phyloP scores from a whole-genome alignment of 1,284 basidiomycete species.

The Xanthoconium separans region DNA sequence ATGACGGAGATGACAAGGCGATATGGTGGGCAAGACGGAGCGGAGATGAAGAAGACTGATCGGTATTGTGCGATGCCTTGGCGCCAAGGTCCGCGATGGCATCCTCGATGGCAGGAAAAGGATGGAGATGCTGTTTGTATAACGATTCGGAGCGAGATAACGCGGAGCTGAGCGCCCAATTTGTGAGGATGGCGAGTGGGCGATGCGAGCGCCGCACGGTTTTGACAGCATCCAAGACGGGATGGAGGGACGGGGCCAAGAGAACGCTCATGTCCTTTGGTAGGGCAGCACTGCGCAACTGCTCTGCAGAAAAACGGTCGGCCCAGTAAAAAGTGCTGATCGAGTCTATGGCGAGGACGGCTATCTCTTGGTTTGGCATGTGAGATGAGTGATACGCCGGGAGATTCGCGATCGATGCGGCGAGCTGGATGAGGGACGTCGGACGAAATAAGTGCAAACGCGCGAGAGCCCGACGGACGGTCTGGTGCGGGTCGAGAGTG shows the following conservation, averaged over 20 bases:
- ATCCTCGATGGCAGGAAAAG: constrained; percentile 37
- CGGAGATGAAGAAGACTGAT: constrained; percentile 18
- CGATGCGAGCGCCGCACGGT: constrained; percentile 49
- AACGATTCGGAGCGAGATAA: constrained; percentile 31
- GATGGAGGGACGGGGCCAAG: constrained; percentile 30
- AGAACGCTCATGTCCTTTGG: constrained; percentile 14
- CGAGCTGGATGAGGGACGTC: constrained; percentile 63
- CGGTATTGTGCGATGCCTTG: constrained; percentile 10
- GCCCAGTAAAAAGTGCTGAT: constrained; percentile 75
- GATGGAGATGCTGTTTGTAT: constrained; percentile 54
- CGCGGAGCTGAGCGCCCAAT: constrained; percentile 56
- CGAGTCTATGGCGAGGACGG: constrained; percentile 69
- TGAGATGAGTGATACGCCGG: constrained; percentile 50
- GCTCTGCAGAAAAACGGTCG: constrained; percentile 66
- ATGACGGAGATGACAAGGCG: constrained; percentile 34
- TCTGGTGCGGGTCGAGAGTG: constrained; percentile 23
- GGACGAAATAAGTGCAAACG: constrained; percentile 68
- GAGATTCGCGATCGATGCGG: constrained; percentile 60
- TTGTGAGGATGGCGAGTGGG: constrained; percentile 58
- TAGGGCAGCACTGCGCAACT: constrained; percentile 35
- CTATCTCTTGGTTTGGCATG: constrained; percentile 53
- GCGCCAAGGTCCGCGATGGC: constrained; percentile 17
- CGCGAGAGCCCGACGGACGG: constrained; percentile 45
- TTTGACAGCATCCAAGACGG: constrained; percentile 51
- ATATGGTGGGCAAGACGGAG: constrained; percentile 47